Percentiles rank a stretch among this genome's conserved stretches.
These are phyloP conservation scores for Emmonsiellopsis sp. DNA, from an alignment of 2,329 filamentous ascomycete species.

Conservation along the genomic window DNA sequence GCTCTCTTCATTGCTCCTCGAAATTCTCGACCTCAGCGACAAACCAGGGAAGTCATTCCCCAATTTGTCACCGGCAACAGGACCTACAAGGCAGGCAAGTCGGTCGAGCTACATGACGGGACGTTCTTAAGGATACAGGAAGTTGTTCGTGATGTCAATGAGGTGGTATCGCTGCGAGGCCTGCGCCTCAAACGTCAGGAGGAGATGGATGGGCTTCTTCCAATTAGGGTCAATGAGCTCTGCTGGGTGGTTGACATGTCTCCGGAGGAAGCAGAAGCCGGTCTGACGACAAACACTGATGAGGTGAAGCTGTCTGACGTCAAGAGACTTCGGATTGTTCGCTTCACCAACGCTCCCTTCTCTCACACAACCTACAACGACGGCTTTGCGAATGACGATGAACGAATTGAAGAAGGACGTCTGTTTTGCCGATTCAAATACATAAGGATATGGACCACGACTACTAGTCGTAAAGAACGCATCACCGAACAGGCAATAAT, in stretches of 20 bases:
- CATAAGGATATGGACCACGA: slow-evolving; percentile 14
- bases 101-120: slow-evolving; percentile 29
- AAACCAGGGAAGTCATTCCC: slow-evolving; percentile 3
- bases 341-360: slow-evolving; percentile 48
- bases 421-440: slow-evolving; percentile 28
- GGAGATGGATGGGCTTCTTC: slow-evolving; percentile 27
- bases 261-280: slow-evolving; percentile 8
- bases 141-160: slow-evolving; percentile 20
- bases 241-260: slow-evolving; percentile 25
- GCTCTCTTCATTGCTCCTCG: slow-evolving; percentile 4
- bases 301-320: slow-evolving; percentile 37
- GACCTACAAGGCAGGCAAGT: slow-evolving; percentile 20
- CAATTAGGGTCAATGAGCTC: slow-evolving; percentile 36
- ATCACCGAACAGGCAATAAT: slow-evolving; percentile 18
- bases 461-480: slow-evolving; percentile 8
- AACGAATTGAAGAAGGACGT: slow-evolving; percentile 22
- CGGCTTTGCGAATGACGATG: slow-evolving; percentile 17
- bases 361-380: slow-evolving; percentile 22
- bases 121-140: slow-evolving; percentile 34
- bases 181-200: slow-evolving; percentile 26
- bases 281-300: slow-evolving; percentile 24
- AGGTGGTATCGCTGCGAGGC: slow-evolving; percentile 28
- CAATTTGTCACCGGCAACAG: slow-evolving; percentile 15
- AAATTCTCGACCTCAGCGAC: neutral
- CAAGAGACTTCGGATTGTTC: slow-evolving; percentile 34